Evolutionary conservation across 345 rosid genomes (phyloP), one percentile per base, ranked within the genome.

Genomic region (Cochlearia excelsa): DNA sequence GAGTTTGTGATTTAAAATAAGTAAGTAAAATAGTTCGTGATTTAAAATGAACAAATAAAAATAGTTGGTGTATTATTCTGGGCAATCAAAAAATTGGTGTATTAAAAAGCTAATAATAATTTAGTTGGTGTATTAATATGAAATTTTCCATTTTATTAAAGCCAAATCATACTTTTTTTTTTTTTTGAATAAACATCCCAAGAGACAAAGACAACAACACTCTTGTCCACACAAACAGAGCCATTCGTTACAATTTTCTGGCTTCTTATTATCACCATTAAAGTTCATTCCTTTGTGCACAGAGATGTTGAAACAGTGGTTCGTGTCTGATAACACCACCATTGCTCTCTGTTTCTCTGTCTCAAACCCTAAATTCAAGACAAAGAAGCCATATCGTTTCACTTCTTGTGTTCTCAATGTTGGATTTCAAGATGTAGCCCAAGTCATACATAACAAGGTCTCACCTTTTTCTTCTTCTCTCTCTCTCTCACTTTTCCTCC

Each of bases 371-470:
- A 72, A 57, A 46, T 23, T 16, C 64, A 45, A 9, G 60, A 53
- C 64, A 39, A 57, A 29, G 43, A 80, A 71, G 46, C 46, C 65
- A 37, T 23, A 35, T 31, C 78, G 71, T 69, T 56, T 67, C 48
- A 58, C 63, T 31, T 78, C 57, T 2, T 55, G 81, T 57, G 44
- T 59, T 59, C 34, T 70, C 66, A 58, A 73, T 39, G 65, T 83
- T 66, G 84, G 88, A 37, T 16, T 73, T 9, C 79, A 78, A 46
- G 95, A 85, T 66, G 53, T 90, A 45, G 79, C 79, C 31, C 77
- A 75, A 63, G 65, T 90, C 41, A 59, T 71, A 61, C 87, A 87
- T 46, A 90, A 90, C 83, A 87, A 87, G 83, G 90, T 84, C 31
- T 34, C 33, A 26, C 33, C 9, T 30, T 55, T 46, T 42, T 54